Percentiles rank a stretch among this genome's conserved stretches.
These are phyloP conservation scores for Penicillium sp. DNA, from an alignment of 2,329 filamentous ascomycete genomes.

Conservation along the genomic window DNA sequence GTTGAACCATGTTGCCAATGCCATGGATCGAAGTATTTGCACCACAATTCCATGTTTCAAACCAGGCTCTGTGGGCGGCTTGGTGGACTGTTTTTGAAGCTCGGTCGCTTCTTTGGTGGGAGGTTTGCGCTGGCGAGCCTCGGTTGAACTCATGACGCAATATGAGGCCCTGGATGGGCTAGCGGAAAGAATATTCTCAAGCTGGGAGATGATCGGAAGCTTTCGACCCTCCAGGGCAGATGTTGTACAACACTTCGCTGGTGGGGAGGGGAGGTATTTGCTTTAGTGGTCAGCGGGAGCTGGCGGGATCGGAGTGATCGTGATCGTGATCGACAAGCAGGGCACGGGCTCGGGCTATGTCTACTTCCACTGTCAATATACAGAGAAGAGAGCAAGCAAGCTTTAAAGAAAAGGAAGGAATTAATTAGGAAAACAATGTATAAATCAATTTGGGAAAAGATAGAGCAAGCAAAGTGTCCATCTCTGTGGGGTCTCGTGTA, in stretches of 20 bases:
- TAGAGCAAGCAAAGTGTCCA: background rate
- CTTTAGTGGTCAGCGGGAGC: slow-evolving; percentile 5
- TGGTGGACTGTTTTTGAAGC: slow-evolving; percentile 18
- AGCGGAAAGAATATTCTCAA: background rate
- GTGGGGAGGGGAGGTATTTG: background rate
- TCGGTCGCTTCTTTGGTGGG: slow-evolving; percentile 16
- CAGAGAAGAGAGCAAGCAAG: background rate
- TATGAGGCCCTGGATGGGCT: background rate
- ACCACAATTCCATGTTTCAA: slow-evolving; percentile 48
- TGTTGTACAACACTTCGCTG: background rate
- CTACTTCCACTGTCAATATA: background rate
- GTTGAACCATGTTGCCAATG: slow-evolving; percentile 48
- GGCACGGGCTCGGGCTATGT: background rate
- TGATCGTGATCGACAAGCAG: background rate
- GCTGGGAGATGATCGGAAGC: background rate
- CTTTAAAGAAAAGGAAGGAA: background rate
- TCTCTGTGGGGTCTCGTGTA: background rate
- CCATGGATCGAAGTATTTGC: slow-evolving; percentile 48
- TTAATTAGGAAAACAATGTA: background rate
- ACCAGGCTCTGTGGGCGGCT: slow-evolving; percentile 31
- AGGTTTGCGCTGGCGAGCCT: slow-evolving; percentile 35
- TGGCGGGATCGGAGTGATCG: slow-evolving; percentile 4
- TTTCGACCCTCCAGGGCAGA: background rate
- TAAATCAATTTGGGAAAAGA: too few relatives aligned
- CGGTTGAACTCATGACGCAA: slow-evolving; percentile 32